Percentiles rank a stretch among this genome's conserved stretches.
These are phyloP conservation scores for Cubamyces sp. DNA, from an alignment of 768 basidiomycete species.

Conservation along the genomic window DNA sequence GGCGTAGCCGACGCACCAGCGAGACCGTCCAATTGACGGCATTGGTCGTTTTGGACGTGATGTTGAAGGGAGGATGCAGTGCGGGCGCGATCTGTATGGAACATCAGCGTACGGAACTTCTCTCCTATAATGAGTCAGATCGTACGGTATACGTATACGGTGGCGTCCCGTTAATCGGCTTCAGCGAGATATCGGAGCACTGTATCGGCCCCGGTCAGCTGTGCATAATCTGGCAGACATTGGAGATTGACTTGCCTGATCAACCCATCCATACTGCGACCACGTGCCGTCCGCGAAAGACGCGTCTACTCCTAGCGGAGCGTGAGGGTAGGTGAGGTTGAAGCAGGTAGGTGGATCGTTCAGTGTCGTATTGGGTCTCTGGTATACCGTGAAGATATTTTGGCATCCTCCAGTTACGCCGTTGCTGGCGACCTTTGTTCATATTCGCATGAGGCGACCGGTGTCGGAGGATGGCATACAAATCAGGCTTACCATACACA, in stretches of 20 bases:
- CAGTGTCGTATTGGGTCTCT: constrained; percentile 37
- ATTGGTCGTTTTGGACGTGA: constrained; percentile 47
- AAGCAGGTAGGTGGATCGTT: constrained; percentile 46
- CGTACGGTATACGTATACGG: constrained; percentile 62
- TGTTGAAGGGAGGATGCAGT: constrained; percentile 62
- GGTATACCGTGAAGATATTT: constrained; percentile 58
- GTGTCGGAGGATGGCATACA: background rate
- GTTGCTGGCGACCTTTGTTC: constrained; percentile 52
- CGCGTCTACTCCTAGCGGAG: constrained; percentile 49
- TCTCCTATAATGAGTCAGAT: background rate
- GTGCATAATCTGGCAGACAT: background rate
- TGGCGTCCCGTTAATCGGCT: constrained; percentile 58
- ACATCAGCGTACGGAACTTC: background rate
- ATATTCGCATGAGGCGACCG: background rate
- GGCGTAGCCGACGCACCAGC: constrained; percentile 28
- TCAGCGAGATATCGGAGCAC: constrained; percentile 62
- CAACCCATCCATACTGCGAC: constrained; percentile 63
- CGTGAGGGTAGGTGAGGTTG: constrained; percentile 51
- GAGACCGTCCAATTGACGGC: constrained; percentile 64
- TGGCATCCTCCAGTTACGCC: constrained; percentile 68
- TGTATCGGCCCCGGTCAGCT: constrained; percentile 28
- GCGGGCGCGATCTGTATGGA: constrained; percentile 55
- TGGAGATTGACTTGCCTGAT: constrained; percentile 44
- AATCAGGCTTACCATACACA: constrained; percentile 59
- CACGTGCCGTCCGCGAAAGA: constrained; percentile 51